These are phyloP conservation scores for Graphiopsis chlorocephala DNA, from an alignment of 2,329 filamentous ascomycete genomes.

Conservation along the genomic window DNA sequence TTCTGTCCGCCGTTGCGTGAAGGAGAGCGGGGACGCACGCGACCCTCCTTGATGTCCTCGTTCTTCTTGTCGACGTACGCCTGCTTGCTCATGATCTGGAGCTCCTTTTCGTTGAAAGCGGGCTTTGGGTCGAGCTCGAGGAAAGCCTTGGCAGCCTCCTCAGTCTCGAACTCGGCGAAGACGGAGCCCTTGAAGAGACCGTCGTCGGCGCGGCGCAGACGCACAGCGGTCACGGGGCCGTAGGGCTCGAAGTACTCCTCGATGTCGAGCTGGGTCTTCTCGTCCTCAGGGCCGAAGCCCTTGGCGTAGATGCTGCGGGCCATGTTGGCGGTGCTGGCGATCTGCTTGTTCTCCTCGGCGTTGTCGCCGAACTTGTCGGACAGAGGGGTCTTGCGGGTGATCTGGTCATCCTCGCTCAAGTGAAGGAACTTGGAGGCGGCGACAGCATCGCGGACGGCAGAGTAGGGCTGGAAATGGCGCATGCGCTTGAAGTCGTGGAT, in stretches of 20 bases:
- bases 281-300: constrained; percentile 83
- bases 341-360: constrained; percentile 54
- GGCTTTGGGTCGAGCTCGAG: constrained; percentile 76
- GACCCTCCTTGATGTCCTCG: constrained; percentile 43
- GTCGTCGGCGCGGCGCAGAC: constrained; percentile 72
- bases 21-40: constrained; percentile 34
- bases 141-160: constrained; percentile 78
- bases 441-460: constrained; percentile 77
- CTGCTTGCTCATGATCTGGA: constrained; percentile 83
- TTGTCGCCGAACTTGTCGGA: constrained; percentile 48
- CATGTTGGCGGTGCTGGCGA: constrained; percentile 64
- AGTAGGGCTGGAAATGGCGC: constrained; percentile 88
- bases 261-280: constrained; percentile 85
- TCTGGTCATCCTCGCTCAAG: constrained; percentile 69
- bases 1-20: constrained; percentile 29
- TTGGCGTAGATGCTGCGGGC: constrained; percentile 83
- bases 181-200: constrained; percentile 92
- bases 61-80: constrained; percentile 65
- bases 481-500: constrained; percentile 92
- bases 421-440: constrained; percentile 72
- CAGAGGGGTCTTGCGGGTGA: constrained; percentile 71
- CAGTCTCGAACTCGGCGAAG: constrained; percentile 85
- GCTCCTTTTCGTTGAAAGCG: constrained; percentile 74
- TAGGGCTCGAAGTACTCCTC: constrained; percentile 85
- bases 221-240: constrained; percentile 76